Evolutionary conservation across 2,329 filamentous ascomycete species (phyloP).

Genomic region (Colletotrichum lindemuthianum): DNA sequence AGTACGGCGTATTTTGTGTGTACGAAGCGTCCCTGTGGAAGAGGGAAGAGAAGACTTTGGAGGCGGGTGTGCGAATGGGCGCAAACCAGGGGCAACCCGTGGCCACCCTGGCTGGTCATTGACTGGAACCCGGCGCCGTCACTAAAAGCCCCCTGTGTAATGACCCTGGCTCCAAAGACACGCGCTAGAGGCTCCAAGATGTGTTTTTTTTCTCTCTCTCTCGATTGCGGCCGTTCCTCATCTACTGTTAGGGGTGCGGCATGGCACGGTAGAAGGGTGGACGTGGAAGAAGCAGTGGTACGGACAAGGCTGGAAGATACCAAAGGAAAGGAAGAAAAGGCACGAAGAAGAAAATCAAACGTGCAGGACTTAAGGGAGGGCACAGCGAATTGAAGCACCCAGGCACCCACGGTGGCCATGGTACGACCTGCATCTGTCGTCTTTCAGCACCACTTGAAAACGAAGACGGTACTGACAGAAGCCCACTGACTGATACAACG

Average conservation of each 20-base stretch:
- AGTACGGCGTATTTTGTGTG: too few relatives aligned
- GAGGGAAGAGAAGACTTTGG: constrained; percentile 20
- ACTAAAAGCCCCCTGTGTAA: constrained; percentile 22
- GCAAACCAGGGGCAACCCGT: constrained; percentile 8
- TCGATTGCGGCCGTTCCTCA: neutral
- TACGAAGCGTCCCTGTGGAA: constrained; percentile 2
- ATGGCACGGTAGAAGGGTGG: constrained; percentile 1
- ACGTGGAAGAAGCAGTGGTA: neutral
- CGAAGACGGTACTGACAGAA: too few relatives aligned
- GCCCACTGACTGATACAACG: too few relatives aligned
- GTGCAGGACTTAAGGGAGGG: neutral
- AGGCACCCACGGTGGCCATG: too few relatives aligned
- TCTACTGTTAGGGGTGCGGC: neutral
- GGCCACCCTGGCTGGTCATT: constrained; percentile 12
- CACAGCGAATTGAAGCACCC: too few relatives aligned
- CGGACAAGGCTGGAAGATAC: too few relatives aligned
- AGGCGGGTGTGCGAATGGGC: constrained; percentile 7
- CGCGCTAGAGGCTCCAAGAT: constrained; percentile 20
- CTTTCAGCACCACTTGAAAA: too few relatives aligned
- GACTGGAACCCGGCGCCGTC: constrained; percentile 3
- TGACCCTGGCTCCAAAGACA: constrained; percentile 22
- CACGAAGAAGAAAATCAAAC: constrained; percentile 1
- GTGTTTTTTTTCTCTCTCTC: constrained; percentile 12
- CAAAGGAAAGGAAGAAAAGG: neutral
- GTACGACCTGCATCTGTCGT: too few relatives aligned